A percentile compares a stretch with the other conserved stretches of the same genome.
Evolutionary conservation across 2,329 filamentous ascomycete genomes (phyloP).

Genomic region (Gyromitra esculenta): DNA sequence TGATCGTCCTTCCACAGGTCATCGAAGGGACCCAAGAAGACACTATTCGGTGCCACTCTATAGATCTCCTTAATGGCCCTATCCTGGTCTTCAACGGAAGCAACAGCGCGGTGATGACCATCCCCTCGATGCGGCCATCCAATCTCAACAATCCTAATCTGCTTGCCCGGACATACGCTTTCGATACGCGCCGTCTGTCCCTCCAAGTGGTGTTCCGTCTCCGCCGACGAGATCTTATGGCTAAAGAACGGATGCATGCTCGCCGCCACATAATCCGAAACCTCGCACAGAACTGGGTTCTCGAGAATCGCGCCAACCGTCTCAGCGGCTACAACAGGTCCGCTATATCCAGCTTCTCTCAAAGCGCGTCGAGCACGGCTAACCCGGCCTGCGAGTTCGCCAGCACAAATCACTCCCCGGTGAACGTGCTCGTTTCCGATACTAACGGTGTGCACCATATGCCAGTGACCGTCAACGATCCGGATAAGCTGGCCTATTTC

Average conservation of each 20-base stretch:
- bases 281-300: conserved; percentile 75
- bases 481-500: conserved; percentile 71
- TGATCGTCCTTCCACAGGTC: conserved; percentile 78
- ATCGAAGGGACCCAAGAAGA: conserved; percentile 66
- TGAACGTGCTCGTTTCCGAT: conserved; percentile 86
- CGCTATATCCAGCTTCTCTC: conserved; percentile 71
- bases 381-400: conserved; percentile 68
- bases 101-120: conserved; percentile 74
- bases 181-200: conserved; percentile 62
- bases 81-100: conserved; percentile 72
- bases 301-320: conserved; percentile 74
- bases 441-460: conserved; percentile 74
- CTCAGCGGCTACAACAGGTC: conserved; percentile 81
- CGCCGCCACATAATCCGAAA: conserved; percentile 79
- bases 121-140: conserved; percentile 82
- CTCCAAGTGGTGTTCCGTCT: conserved; percentile 74
- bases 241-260: conserved; percentile 90
- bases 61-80: conserved; percentile 72
- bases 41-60: conserved; percentile 69
- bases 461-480: conserved; percentile 74
- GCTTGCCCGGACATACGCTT: conserved; percentile 66
- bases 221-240: conserved; percentile 67
- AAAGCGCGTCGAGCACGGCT: conserved; percentile 69
- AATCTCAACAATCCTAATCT: conserved; percentile 79
- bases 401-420: conserved; percentile 66